These are phyloP conservation scores for Diaporthe sp. DNA, from an alignment of 2,329 filamentous ascomycete genomes.

Conservation along the genomic window DNA sequence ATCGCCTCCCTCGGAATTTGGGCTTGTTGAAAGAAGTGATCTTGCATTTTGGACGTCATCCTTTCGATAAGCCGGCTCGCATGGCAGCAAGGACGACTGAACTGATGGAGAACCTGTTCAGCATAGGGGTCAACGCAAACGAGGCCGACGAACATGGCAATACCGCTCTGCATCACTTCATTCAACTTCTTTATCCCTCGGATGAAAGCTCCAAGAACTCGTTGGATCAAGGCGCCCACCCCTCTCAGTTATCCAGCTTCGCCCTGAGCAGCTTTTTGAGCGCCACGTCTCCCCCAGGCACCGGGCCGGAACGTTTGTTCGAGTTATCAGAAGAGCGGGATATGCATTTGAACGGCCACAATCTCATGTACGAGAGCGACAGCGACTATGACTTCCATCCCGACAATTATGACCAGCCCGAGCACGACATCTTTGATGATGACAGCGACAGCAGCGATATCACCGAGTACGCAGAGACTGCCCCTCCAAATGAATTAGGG, in stretches of 20 bases:
- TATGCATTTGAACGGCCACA: not conserved
- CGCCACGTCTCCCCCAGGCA: too few species aligned
- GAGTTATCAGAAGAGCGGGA: not conserved
- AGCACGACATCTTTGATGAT: not conserved
- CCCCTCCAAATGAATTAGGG: too few species aligned
- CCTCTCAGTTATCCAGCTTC: not conserved
- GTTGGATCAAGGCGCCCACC: not conserved
- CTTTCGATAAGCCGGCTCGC: not conserved
- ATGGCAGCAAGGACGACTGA: not conserved
- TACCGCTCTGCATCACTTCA: not conserved
- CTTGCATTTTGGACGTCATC: not conserved
- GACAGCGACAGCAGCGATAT: not conserved
- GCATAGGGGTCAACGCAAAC: not conserved
- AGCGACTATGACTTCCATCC: not conserved
- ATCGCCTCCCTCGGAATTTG: not conserved
- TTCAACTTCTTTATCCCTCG: not conserved
- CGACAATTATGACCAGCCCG: not conserved
- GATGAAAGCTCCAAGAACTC: too few species aligned
- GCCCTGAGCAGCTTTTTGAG: too few species aligned
- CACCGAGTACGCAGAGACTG: too few species aligned
- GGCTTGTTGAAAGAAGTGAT: slow-evolving; percentile 6
- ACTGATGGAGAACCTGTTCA: not conserved
- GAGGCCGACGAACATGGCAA: not conserved
- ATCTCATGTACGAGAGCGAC: not conserved
- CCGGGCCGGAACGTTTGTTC: not conserved